Evolutionary conservation across 768 basidiomycete genomes (phyloP).

Genomic region (Dictyophora rubrovolvata): DNA sequence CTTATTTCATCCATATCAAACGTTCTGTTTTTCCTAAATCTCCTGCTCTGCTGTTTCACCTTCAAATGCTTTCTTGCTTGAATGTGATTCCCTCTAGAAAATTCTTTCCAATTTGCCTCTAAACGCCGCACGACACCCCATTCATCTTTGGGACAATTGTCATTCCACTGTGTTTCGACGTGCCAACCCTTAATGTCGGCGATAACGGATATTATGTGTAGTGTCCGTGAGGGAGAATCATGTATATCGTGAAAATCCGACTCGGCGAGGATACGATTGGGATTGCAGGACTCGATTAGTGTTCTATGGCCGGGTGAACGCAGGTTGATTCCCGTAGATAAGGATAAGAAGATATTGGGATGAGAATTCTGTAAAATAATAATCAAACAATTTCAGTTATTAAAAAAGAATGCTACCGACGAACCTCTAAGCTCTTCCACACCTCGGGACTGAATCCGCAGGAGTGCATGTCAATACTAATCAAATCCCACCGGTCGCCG

Average conservation of each 20-base stretch:
- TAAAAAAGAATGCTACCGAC: background rate
- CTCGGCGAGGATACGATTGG: slow-evolving; percentile 70
- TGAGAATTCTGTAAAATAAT: slow-evolving; percentile 52
- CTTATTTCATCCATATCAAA: background rate
- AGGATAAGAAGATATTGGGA: slow-evolving; percentile 73
- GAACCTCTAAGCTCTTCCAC: slow-evolving; percentile 64
- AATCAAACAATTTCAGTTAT: background rate
- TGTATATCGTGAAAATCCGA: slow-evolving; percentile 73
- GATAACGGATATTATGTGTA: slow-evolving; percentile 67
- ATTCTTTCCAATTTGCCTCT: slow-evolving; percentile 61
- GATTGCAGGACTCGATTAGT: slow-evolving; percentile 54
- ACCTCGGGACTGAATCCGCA: slow-evolving; percentile 76
- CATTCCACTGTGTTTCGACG: slow-evolving; percentile 51
- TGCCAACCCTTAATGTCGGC: slow-evolving; percentile 71
- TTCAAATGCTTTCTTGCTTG: background rate
- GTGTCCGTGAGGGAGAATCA: slow-evolving; percentile 47
- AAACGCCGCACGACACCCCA: slow-evolving; percentile 63
- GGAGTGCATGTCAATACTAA: slow-evolving; percentile 85
- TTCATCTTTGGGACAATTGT: slow-evolving; percentile 19
- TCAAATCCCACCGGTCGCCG: slow-evolving; percentile 43
- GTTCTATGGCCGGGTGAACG: slow-evolving; percentile 52
- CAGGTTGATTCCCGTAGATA: slow-evolving; percentile 78
- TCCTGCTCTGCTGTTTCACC: background rate
- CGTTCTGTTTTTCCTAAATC: background rate
- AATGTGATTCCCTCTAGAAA: slow-evolving; percentile 39